Evolutionary conservation across 2,329 filamentous ascomycete species (phyloP), one percentile per base, ranked within the genome.

Genomic region (Colletotrichum tofieldiae): DNA sequence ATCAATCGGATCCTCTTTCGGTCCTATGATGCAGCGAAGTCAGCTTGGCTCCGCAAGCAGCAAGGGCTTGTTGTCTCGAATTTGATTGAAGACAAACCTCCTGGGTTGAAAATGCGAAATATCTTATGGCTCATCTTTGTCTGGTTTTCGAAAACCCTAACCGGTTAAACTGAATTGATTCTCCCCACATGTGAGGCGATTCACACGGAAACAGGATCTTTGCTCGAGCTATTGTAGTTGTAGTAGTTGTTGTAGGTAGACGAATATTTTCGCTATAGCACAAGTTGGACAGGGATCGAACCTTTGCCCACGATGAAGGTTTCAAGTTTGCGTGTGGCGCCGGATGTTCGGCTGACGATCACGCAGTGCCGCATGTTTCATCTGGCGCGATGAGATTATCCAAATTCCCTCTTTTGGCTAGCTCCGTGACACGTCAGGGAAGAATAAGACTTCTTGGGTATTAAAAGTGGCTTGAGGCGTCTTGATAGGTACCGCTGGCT

Each of bases 91-190:
- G 14, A 75, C 72, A 11, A 41, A 80, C 79, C 79, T 20, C 65
- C 71, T 8, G 80, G 80, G 9, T 80, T 81, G n/a, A 81, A 81
- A 3, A 81, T 80, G 26, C 78, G 78, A 37, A 81, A 81, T 37
- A 81, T 79, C 23, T 55, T 59, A n/a, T 12, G 26, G 37, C 52
- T 65, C 67, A 70, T 70, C 8, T 7, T 11, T 20, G 16, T 18
- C 23, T 8, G 37, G 12, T 7, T 29, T 35, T 8, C 35, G 43
- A 20, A 45, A 18, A 7, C 43, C 16, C 6, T 6, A 14, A 45
- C 2, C 18, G 20, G 18, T 7, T 16, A 12, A 45, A 20, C 7
- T n/a, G 43, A 16, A 45, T 18, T 45, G 43, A 45, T 9, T 45
- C 18, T 16, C 18, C 20, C 18, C 20, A 14, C 2, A 18, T 20